phyloP scores from a whole-genome alignment of 306 rosid species.

The Alnus glutinosa region DNA sequence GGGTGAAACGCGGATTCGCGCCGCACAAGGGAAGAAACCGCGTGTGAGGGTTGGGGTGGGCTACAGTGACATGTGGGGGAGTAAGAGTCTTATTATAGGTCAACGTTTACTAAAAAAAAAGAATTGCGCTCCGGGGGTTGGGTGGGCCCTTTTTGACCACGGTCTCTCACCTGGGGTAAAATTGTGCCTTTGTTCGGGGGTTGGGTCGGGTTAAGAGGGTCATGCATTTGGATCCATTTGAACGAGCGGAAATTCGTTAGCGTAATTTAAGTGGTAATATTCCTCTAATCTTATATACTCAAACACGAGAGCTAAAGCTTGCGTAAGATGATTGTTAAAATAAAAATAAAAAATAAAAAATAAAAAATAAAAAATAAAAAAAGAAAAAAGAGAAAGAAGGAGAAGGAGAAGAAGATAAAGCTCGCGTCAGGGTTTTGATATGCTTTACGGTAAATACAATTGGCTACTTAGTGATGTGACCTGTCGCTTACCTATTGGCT shows the following conservation, averaged over 20 bases:
- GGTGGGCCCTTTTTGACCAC: background rate
- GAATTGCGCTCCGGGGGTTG: background rate
- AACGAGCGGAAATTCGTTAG: too few relatives aligned
- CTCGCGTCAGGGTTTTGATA: too few relatives aligned
- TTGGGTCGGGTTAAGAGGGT: background rate
- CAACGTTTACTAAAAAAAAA: constrained; percentile 1
- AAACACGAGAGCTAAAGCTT: too few relatives aligned
- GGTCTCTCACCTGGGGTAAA: background rate
- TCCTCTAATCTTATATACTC: too few relatives aligned
- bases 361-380: too few relatives aligned
- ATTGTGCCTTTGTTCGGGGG: background rate
- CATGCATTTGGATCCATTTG: too few relatives aligned
- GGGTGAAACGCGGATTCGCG: constrained; percentile 24
- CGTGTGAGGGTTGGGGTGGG: constrained; percentile 21
- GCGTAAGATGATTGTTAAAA: too few relatives aligned
- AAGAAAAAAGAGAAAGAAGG: too few relatives aligned
- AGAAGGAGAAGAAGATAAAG: too few relatives aligned
- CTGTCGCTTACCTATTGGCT: background rate
- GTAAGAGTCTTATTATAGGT: background rate
- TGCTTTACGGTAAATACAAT: background rate
- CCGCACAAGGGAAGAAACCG: constrained; percentile 27
- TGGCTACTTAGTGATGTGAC: background rate
- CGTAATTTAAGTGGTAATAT: too few relatives aligned
- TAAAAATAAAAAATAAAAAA: too few relatives aligned
- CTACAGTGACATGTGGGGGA: constrained; percentile 14